These are phyloP conservation scores for Termitomyces sp. DNA, from an alignment of 768 basidiomycete species.

Conservation along the genomic window DNA sequence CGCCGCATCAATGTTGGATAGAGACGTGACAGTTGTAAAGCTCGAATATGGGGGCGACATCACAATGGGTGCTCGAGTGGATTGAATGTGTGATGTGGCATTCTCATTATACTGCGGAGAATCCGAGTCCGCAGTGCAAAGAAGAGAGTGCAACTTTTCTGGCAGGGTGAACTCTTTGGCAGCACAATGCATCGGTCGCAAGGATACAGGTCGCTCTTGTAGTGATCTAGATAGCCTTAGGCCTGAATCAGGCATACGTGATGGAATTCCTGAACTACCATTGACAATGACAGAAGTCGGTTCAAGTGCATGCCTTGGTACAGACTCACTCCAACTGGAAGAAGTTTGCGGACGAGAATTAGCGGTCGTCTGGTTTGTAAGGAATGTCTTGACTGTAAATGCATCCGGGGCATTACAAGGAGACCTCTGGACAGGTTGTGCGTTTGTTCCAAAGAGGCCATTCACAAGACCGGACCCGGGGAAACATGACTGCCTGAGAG, in stretches of 20 bases:
- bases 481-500: not conserved
- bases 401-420: not conserved
- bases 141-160: conserved; percentile 6
- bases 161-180: not conserved
- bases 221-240: not conserved
- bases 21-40: not conserved
- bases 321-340: not conserved
- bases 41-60: conserved; percentile 8
- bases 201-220: not conserved
- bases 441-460: no score
- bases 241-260: not conserved
- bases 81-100: not conserved
- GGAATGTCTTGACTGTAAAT: not conserved
- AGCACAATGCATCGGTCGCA: not conserved
- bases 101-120: not conserved
- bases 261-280: not conserved
- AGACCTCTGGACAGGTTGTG: not conserved
- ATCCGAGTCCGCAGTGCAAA: not conserved
- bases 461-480: not conserved
- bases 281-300: not conserved
- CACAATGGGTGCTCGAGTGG: not conserved
- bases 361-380: not conserved
- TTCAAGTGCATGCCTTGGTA: not conserved
- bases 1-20: not conserved
- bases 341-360: not conserved